These are phyloP conservation scores for Peltaster fructicola DNA, from an alignment of 2,329 filamentous ascomycete genomes.

Conservation along the genomic window DNA sequence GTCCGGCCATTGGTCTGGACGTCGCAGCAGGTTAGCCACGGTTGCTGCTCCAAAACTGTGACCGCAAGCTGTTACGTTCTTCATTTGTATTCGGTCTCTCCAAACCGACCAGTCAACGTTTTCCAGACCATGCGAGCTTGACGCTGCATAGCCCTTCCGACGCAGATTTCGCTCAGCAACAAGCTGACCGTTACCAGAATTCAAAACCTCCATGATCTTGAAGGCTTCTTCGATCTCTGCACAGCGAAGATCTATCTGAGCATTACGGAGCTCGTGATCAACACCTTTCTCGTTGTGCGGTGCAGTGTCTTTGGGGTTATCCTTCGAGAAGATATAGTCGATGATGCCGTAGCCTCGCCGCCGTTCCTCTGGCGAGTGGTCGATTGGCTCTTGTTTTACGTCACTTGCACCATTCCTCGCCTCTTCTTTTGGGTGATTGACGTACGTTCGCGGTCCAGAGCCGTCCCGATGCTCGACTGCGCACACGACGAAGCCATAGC, in stretches of 20 bases:
- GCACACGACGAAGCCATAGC: conserved; percentile 47
- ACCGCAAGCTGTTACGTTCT: conserved; percentile 43
- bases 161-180: conserved; percentile 37
- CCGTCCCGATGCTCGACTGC: conserved; percentile 50
- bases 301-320: conserved; percentile 27
- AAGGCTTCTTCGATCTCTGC: conserved; percentile 49
- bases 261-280: conserved; percentile 39
- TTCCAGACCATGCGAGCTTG: conserved; percentile 40
- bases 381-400: too few relatives aligned
- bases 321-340: conserved; percentile 46
- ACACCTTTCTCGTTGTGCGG: conserved; percentile 42
- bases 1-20: conserved; percentile 36
- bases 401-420: conserved; percentile 9
- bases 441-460: conserved; percentile 41
- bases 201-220: conserved; percentile 36
- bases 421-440: conserved; percentile 33
- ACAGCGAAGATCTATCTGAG: conserved; percentile 44
- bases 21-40: conserved; percentile 40
- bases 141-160: conserved; percentile 38
- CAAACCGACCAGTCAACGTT: conserved; percentile 40
- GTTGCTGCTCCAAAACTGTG: conserved; percentile 53
- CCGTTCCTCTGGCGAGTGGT: conserved; percentile 11
- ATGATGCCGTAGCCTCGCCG: conserved; percentile 13
- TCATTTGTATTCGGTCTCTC: conserved; percentile 37
- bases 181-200: conserved; percentile 34